Percentiles rank a stretch among this genome's conserved stretches.
Conservation (phyloP, 495 filamentous ascomycete genomes). For the Penicillium verhagenii region DNA sequence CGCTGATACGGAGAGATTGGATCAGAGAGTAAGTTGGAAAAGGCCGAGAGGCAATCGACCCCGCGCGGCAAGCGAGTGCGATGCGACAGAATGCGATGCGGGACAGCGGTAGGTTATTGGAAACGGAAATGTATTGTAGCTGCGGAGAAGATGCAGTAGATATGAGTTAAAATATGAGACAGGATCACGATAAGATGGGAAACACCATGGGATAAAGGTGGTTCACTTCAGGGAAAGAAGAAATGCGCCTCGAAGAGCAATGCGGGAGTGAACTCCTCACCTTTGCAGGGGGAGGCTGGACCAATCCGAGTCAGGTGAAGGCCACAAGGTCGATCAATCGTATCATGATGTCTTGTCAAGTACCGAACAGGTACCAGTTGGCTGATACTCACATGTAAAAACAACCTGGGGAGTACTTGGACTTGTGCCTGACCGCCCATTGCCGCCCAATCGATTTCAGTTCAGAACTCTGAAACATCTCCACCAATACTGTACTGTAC, state of each 20-base stretch:
- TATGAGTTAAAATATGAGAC: constrained; percentile 10
- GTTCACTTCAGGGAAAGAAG: background rate
- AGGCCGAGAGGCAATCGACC: constrained; percentile 18
- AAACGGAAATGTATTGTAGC: constrained; percentile 4
- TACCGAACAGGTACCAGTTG: constrained; percentile 1
- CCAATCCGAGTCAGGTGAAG: constrained; percentile 23
- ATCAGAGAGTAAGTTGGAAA: constrained; percentile 1
- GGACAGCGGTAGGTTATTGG: constrained; percentile 1
- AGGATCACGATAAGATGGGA: background rate
- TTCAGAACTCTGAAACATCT: constrained; percentile 3
- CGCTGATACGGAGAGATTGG: constrained; percentile 13
- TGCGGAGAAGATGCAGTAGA: constrained; percentile 2
- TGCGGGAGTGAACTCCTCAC: constrained; percentile 24
- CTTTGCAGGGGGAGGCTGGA: constrained; percentile 27
- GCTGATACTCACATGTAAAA: background rate
- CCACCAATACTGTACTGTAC: background rate
- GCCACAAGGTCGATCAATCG: constrained; percentile 4
- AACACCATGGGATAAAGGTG: background rate
- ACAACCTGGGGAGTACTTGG: background rate
- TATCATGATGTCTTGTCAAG: constrained; percentile 1
- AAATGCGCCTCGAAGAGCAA: constrained; percentile 20
- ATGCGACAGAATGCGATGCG: constrained; percentile 24
- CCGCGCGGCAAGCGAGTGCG: constrained; percentile 16
- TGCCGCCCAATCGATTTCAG: constrained; percentile 5
- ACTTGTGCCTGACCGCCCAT: constrained; percentile 20